phyloP scores from a whole-genome alignment of 164 flowering plant species.

The Buxus sempervirens region DNA sequence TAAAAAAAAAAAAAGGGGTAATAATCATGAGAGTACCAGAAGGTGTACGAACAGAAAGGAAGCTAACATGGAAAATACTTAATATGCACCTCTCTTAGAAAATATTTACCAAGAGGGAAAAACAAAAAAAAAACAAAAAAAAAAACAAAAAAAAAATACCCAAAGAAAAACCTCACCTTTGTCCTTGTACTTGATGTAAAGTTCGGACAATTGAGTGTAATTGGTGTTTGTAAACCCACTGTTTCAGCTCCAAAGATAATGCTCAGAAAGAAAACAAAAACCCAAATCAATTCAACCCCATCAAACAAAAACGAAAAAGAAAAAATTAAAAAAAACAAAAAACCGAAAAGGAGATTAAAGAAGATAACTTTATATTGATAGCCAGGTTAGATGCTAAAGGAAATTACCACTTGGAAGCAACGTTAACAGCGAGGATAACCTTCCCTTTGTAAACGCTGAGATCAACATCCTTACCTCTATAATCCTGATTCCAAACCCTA shows the following conservation, averaged over 20 bases:
- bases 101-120: no score
- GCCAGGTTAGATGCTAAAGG: not conserved
- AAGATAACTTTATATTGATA: not conserved
- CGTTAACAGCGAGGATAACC: constrained; percentile 79
- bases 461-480: constrained; percentile 59
- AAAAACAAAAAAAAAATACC: not conserved
- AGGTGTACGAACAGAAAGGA: not conserved
- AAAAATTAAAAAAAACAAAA: not conserved
- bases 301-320: not conserved
- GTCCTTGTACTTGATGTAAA: constrained; percentile 66
- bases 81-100: no score
- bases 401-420: constrained; percentile 84
- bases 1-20: not conserved
- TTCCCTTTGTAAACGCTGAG: constrained; percentile 69
- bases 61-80: not conserved
- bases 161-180: constrained; percentile 35
- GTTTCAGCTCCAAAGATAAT: constrained; percentile 19
- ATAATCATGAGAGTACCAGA: not conserved
- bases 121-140: not conserved
- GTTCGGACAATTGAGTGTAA: constrained; percentile 75
- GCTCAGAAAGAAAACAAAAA: not conserved
- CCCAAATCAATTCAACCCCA: not conserved
- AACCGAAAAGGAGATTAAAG: not conserved
- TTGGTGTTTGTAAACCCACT: constrained; percentile 71
- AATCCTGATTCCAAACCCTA: constrained; percentile 42